Evolutionary conservation across 441 rosid genomes (phyloP).

Genomic region (Iberis amara): DNA sequence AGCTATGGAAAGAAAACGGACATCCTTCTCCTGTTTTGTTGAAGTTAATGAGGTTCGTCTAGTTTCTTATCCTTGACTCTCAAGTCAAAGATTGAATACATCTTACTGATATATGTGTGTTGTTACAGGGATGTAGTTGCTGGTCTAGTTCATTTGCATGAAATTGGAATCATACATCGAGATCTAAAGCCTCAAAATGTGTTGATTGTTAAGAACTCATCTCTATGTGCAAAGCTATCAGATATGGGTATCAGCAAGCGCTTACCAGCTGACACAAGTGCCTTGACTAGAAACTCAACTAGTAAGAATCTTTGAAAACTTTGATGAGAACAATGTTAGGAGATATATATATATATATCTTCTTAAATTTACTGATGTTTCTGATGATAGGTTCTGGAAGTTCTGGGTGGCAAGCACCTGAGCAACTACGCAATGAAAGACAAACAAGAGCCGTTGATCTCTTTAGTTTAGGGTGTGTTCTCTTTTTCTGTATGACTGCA

Average conservation of each 20-base stretch:
- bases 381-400: slow-evolving; percentile 67
- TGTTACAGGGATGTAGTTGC: slow-evolving; percentile 69
- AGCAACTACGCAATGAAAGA: slow-evolving; percentile 70
- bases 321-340: background rate
- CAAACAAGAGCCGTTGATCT: slow-evolving; percentile 83
- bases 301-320: slow-evolving; percentile 39
- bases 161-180: slow-evolving; percentile 80
- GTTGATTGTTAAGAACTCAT: slow-evolving; percentile 58
- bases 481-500: slow-evolving; percentile 74
- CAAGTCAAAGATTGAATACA: slow-evolving; percentile 7
- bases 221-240: slow-evolving; percentile 74
- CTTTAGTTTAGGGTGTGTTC: slow-evolving; percentile 87
- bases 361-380: slow-evolving; percentile 3
- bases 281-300: slow-evolving; percentile 68
- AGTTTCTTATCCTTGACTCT: background rate
- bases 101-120: slow-evolving; percentile 17
- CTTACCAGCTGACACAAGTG: slow-evolving; percentile 67
- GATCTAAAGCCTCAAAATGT: slow-evolving; percentile 96
- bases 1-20: slow-evolving; percentile 72
- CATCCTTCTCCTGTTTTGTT: slow-evolving; percentile 62
- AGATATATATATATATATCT: background rate
- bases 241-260: slow-evolving; percentile 97
- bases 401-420: slow-evolving; percentile 98
- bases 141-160: slow-evolving; percentile 85
- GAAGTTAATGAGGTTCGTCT: slow-evolving; percentile 71